Conservation (phyloP, 2,329 filamentous ascomycete genomes). For the Bimuria novae-zelandiae region DNA sequence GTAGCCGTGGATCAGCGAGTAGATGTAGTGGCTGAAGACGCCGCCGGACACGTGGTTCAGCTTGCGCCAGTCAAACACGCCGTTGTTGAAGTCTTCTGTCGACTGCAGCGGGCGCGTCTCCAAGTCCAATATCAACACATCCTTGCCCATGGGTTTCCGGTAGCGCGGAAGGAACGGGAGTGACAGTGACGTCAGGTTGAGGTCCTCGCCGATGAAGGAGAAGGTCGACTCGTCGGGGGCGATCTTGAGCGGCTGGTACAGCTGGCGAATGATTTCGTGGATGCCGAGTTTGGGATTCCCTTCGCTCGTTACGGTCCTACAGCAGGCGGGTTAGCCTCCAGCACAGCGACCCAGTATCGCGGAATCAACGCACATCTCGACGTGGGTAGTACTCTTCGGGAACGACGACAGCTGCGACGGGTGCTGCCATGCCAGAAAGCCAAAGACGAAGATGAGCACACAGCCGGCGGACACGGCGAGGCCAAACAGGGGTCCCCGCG, state of each 20-base stretch:
- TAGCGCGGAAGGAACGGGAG: constrained; percentile 39
- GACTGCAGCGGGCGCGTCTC: constrained; percentile 42
- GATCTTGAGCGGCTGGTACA: constrained; percentile 38
- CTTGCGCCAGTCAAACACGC: constrained; percentile 43
- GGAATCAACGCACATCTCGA: constrained; percentile 30
- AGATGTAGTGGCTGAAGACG: constrained; percentile 46
- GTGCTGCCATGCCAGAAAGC: constrained; percentile 41
- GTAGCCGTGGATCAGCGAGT: constrained; percentile 54
- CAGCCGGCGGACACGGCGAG: constrained; percentile 38
- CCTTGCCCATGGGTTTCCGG: constrained; percentile 38
- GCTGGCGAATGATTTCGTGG: constrained; percentile 37
- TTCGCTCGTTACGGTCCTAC: constrained; percentile 28
- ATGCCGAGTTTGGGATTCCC: constrained; percentile 31
- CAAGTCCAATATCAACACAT: constrained; percentile 43
- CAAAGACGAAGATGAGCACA: constrained; percentile 40
- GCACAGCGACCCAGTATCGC: neutral
- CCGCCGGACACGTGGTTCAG: constrained; percentile 44
- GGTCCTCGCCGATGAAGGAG: constrained; percentile 38
- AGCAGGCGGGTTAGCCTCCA: constrained; percentile 18
- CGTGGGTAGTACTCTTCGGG: constrained; percentile 22
- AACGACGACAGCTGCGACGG: constrained; percentile 31
- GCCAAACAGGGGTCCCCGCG: constrained; percentile 37
- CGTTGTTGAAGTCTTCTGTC: constrained; percentile 36
- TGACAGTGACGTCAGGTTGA: constrained; percentile 27
- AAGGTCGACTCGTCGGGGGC: constrained; percentile 35